Conservation (phyloP, 129 eudicot species). For the Mikania micrantha region DNA sequence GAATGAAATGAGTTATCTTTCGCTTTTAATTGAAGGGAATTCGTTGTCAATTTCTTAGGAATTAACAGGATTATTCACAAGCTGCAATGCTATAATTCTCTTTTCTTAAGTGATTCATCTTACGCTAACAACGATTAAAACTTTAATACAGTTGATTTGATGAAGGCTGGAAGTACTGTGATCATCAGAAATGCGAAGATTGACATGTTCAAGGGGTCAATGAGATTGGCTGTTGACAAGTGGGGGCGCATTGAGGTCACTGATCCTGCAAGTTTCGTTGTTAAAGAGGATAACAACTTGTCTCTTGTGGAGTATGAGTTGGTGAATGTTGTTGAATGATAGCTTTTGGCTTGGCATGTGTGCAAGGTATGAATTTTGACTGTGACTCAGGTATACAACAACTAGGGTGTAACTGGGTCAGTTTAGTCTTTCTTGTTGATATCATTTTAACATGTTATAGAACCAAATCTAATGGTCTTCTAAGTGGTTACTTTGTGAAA, state of each 20-base stretch:
- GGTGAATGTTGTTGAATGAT: slow-evolving; percentile 10
- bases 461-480: not conserved
- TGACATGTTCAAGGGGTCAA: slow-evolving; percentile 6
- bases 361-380: not conserved
- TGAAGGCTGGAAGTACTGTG: slow-evolving; percentile 5
- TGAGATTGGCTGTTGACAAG: slow-evolving; percentile 3
- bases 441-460: not conserved
- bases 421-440: slow-evolving; percentile 1
- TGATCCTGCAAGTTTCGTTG: not conserved
- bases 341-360: not conserved
- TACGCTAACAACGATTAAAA: not conserved
- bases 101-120: not conserved
- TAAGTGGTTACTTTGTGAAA: not conserved
- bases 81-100: not conserved
- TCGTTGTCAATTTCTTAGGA: no score
- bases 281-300: slow-evolving; percentile 2
- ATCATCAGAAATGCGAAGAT: not conserved
- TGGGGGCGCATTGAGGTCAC: slow-evolving; percentile 1
- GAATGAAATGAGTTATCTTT: no score
- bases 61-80: not conserved
- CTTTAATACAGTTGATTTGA: not conserved
- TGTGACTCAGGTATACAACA: not conserved
- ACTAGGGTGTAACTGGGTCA: not conserved
- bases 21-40: no score
- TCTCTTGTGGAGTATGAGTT: slow-evolving; percentile 7